Conservation (phyloP, 2,329 filamentous ascomycete species). For the Sporothrix brasiliensis region DNA sequence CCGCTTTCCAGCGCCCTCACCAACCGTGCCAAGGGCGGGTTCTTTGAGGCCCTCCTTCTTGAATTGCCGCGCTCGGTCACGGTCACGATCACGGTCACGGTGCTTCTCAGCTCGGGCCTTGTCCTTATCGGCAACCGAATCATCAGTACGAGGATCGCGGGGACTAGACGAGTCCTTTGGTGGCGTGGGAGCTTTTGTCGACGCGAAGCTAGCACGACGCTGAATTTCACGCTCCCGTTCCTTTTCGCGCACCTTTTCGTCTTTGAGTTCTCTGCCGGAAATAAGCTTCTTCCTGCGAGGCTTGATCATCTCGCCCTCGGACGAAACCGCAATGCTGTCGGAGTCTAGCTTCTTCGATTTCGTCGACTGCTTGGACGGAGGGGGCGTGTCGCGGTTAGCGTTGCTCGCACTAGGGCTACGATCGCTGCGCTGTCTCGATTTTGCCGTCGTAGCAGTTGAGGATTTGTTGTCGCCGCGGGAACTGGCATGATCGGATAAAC, state of each 20-base stretch:
- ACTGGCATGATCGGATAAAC: conserved; percentile 45
- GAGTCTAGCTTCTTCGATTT: conserved; percentile 59
- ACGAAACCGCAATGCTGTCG: conserved; percentile 56
- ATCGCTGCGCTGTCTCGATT: conserved; percentile 41
- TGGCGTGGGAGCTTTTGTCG: conserved; percentile 53
- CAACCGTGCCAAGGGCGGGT: conserved; percentile 50
- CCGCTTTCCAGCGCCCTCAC: conserved; percentile 59
- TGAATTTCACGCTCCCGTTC: conserved; percentile 48
- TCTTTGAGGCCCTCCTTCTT: conserved; percentile 65
- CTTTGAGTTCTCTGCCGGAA: conserved; percentile 64
- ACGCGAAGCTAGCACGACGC: conserved; percentile 60
- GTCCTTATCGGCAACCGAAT: conserved; percentile 55
- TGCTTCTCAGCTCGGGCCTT: conserved; percentile 59
- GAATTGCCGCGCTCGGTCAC: conserved; percentile 62
- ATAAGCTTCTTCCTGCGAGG: conserved; percentile 66
- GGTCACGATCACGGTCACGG: conserved; percentile 63
- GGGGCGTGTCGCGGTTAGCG: conserved; percentile 59
- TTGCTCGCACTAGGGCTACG: conserved; percentile 51
- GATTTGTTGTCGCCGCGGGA: conserved; percentile 56
- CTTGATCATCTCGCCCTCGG: conserved; percentile 61
- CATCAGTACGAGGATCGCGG: conserved; percentile 54
- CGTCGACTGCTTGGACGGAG: conserved; percentile 51
- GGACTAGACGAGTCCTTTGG: conserved; percentile 58
- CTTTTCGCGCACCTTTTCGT: conserved; percentile 46
- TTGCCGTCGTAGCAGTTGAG: conserved; percentile 41